Percentiles rank a stretch among this genome's conserved stretches.
Evolutionary conservation across 495 filamentous ascomycete genomes (phyloP).

Genomic region (Tuber magnatum): DNA sequence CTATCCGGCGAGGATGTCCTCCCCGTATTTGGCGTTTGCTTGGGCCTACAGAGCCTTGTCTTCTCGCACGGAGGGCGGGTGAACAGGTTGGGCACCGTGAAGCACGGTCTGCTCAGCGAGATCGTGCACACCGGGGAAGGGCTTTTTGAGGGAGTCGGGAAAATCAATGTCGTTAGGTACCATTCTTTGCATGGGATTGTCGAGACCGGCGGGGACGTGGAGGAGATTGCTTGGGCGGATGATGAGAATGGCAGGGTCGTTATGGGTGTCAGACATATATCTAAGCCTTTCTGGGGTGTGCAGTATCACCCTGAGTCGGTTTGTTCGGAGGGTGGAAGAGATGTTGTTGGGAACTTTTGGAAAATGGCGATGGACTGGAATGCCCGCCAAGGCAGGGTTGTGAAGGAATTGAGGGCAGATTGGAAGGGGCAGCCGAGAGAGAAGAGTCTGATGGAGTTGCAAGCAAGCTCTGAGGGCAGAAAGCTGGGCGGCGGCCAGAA

Average conservation of each 20-base stretch:
- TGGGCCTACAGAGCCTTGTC: slow-evolving; percentile 83
- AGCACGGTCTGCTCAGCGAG: slow-evolving; percentile 71
- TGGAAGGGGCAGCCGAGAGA: slow-evolving; percentile 26
- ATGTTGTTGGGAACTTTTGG: slow-evolving; percentile 75
- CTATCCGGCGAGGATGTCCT: slow-evolving; percentile 53
- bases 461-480: slow-evolving; percentile 19
- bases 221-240: slow-evolving; percentile 63
- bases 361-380: slow-evolving; percentile 53
- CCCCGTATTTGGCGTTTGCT: slow-evolving; percentile 81
- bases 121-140: slow-evolving; percentile 50
- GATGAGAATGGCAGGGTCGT: slow-evolving; percentile 54
- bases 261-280: slow-evolving; percentile 65
- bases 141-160: slow-evolving; percentile 52
- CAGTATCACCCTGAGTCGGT: slow-evolving; percentile 95
- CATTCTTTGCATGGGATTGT: slow-evolving; percentile 73
- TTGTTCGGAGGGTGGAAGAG: slow-evolving; percentile 67
- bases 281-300: slow-evolving; percentile 78
- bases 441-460: slow-evolving; percentile 29
- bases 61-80: slow-evolving; percentile 60
- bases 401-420: slow-evolving; percentile 7
- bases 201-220: slow-evolving; percentile 45
- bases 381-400: slow-evolving; percentile 18
- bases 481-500: not conserved
- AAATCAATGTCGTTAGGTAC: slow-evolving; percentile 71
- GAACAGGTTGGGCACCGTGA: slow-evolving; percentile 55